Conservation (phyloP, 768 basidiomycete genomes). For the Xerocomellus amylosporus region DNA sequence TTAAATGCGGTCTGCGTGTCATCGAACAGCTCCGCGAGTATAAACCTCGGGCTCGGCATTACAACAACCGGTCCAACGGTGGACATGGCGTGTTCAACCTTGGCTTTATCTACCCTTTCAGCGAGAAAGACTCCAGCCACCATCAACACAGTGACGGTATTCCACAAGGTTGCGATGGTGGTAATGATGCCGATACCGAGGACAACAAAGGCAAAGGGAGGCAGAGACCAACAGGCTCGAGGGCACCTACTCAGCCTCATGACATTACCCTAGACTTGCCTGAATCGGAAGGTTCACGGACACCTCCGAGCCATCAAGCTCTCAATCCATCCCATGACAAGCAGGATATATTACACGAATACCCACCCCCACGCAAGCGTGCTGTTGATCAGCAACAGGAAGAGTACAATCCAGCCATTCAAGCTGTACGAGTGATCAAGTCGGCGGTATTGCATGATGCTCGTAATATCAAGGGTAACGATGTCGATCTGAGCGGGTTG, state of each 20-base stretch:
- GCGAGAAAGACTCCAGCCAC: conserved; percentile 43
- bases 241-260: background rate
- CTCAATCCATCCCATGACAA: conserved; percentile 5
- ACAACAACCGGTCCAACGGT: conserved; percentile 31
- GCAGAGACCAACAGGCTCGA: conserved; percentile 10
- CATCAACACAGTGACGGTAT: conserved; percentile 29
- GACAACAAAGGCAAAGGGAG: conserved; percentile 33
- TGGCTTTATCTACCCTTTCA: conserved; percentile 33
- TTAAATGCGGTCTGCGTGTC: conserved; percentile 50
- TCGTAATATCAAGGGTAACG: conserved; percentile 58
- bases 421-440: conserved; percentile 64
- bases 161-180: conserved; percentile 26
- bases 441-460: conserved; percentile 75
- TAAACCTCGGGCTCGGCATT: conserved; percentile 45
- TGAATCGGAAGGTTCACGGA: conserved; percentile 8
- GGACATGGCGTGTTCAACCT: conserved; percentile 43
- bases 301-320: conserved; percentile 7
- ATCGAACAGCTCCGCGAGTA: conserved; percentile 69
- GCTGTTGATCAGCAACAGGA: conserved; percentile 29
- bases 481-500: conserved; percentile 41
- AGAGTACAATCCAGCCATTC: conserved; percentile 41
- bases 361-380: conserved; percentile 37
- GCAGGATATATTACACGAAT: conserved; percentile 30
- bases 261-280: conserved; percentile 7
- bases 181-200: conserved; percentile 32